phyloP scores from a whole-genome alignment of 257 asterid species.

The Gardenia jasminoides region DNA sequence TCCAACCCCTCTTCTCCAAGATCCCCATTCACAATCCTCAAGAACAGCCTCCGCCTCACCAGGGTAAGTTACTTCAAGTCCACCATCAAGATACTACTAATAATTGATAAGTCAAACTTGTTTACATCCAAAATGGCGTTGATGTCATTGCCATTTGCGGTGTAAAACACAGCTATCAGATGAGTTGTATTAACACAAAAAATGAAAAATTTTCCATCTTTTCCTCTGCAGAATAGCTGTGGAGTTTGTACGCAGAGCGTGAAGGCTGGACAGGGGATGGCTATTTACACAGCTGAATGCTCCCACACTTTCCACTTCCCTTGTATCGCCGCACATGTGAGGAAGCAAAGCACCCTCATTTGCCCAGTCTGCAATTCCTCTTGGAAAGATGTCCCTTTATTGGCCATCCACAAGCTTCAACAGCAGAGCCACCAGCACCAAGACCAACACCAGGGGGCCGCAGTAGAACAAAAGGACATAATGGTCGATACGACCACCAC shows the following conservation, averaged over 20 bases:
- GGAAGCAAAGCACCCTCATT: slow-evolving; percentile 43
- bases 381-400: slow-evolving; percentile 78
- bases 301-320: slow-evolving; percentile 84
- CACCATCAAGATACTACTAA: background rate
- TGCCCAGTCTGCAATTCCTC: slow-evolving; percentile 75
- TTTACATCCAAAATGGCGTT: background rate
- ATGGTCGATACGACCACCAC: background rate
- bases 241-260: slow-evolving; percentile 84
- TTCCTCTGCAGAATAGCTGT: slow-evolving; percentile 60
- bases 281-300: slow-evolving; percentile 91
- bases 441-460: slow-evolving; percentile 17
- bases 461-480: slow-evolving; percentile 5
- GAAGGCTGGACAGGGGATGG: slow-evolving; percentile 74
- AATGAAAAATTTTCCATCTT: background rate
- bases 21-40: slow-evolving; percentile 88
- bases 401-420: slow-evolving; percentile 50
- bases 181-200: no score
- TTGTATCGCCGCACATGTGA: slow-evolving; percentile 65
- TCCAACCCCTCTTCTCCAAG: slow-evolving; percentile 85
- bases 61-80: slow-evolving; percentile 44
- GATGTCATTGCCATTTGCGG: no score
- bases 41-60: slow-evolving; percentile 72
- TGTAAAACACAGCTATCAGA: no score
- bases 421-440: background rate
- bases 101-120: no score